A percentile compares a stretch with the other conserved stretches of the same genome.
Conservation (phyloP, 805 yeast species). For the Yarrowia divulgata region DNA sequence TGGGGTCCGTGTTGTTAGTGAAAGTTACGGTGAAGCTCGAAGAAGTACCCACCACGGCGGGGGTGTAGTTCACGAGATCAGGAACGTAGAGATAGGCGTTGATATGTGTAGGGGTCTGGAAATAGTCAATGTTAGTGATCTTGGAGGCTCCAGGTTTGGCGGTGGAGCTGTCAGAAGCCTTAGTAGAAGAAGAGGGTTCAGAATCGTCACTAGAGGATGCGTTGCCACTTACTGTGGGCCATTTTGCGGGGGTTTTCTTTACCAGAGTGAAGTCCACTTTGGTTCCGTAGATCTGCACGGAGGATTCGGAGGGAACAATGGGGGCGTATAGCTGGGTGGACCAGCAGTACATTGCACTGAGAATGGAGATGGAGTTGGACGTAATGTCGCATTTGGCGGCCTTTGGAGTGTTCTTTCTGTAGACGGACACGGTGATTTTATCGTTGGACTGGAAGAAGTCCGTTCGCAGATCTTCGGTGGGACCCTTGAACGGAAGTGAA, state of each 20-base stretch:
- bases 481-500: not conserved
- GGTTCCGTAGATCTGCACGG: conserved; percentile 65
- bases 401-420: conserved; percentile 68
- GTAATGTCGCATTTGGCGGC: conserved; percentile 54
- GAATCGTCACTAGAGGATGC: conserved; percentile 3
- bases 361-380: conserved; percentile 35
- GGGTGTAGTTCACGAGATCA: not conserved
- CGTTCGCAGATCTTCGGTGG: conserved; percentile 1
- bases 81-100: conserved; percentile 22
- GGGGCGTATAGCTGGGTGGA: conserved; percentile 62
- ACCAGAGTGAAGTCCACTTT: conserved; percentile 73
- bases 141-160: not conserved
- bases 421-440: conserved; percentile 70
- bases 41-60: not conserved
- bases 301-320: conserved; percentile 58
- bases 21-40: conserved; percentile 2
- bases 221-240: conserved; percentile 16
- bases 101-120: conserved; percentile 29
- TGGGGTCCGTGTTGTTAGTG: not conserved
- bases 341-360: conserved; percentile 42
- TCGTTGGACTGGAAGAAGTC: conserved; percentile 77
- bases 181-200: not conserved
- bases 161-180: conserved; percentile 7
- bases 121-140: conserved; percentile 17
- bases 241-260: conserved; percentile 52